Percentiles rank a stretch among this genome's conserved stretches.
Conservation (phyloP, 2,329 filamentous ascomycete genomes). For the Ascochyta koolunga region DNA sequence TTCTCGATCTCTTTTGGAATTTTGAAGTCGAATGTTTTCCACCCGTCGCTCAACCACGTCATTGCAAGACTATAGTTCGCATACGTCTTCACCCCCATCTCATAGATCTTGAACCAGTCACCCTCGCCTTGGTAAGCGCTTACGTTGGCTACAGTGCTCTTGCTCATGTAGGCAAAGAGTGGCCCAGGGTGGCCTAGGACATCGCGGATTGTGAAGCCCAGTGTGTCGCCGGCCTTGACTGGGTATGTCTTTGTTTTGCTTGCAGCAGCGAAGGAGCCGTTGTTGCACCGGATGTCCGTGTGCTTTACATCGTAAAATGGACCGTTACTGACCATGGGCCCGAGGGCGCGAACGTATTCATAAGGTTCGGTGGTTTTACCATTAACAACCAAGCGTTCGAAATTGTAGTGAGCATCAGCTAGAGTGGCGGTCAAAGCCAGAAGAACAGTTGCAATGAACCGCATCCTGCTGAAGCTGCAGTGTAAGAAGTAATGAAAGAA, state of each 20-base stretch:
- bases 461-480: neutral
- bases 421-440: slow-evolving; percentile 34
- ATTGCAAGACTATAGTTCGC: slow-evolving; percentile 7
- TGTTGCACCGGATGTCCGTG: slow-evolving; percentile 45
- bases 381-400: slow-evolving; percentile 46
- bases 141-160: slow-evolving; percentile 66
- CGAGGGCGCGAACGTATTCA: slow-evolving; percentile 8
- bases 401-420: slow-evolving; percentile 45
- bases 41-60: slow-evolving; percentile 17
- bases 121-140: slow-evolving; percentile 71
- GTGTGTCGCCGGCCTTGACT: slow-evolving; percentile 54
- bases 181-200: slow-evolving; percentile 52
- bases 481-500: neutral
- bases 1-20: slow-evolving; percentile 19
- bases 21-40: slow-evolving; percentile 14
- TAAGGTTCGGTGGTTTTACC: slow-evolving; percentile 27
- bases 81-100: slow-evolving; percentile 35
- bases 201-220: slow-evolving; percentile 59
- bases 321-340: slow-evolving; percentile 2
- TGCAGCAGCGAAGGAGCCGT: slow-evolving; percentile 32
- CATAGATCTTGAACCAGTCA: slow-evolving; percentile 47
- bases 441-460: slow-evolving; percentile 17
- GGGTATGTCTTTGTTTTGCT: slow-evolving; percentile 46
- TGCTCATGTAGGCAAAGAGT: slow-evolving; percentile 47
- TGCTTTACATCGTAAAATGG: slow-evolving; percentile 9